A percentile compares a stretch with the other conserved stretches of the same genome.
phyloP scores from a whole-genome alignment of 2,329 filamentous ascomycete genomes.

The Phialophora expanda region DNA sequence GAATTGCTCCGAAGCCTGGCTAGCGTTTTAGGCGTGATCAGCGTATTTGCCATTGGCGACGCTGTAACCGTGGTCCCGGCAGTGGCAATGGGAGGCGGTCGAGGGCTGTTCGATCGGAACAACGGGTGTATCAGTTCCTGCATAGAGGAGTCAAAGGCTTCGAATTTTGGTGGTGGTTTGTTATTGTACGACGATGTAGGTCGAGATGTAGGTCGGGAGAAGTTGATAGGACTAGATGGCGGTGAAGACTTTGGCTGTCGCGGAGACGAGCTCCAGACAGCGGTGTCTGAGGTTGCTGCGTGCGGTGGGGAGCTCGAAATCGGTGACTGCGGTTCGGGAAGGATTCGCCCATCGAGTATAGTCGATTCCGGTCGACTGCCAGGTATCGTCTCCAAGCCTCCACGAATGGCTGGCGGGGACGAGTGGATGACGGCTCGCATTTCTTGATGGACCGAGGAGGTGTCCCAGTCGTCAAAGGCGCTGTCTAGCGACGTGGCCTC shows the following conservation, averaged over 20 bases:
- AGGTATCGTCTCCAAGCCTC: constrained; percentile 38
- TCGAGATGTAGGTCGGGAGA: constrained; percentile 39
- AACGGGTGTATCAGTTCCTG: constrained; percentile 64
- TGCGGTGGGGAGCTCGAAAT: constrained; percentile 30
- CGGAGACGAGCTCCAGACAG: constrained; percentile 34
- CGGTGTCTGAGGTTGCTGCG: constrained; percentile 32
- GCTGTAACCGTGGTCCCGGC: constrained; percentile 62
- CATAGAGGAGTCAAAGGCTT: constrained; percentile 38
- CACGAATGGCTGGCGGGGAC: constrained; percentile 35
- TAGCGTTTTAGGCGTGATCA: constrained; percentile 51
- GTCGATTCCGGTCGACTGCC: constrained; percentile 39
- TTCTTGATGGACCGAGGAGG: constrained; percentile 38
- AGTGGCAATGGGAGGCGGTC: constrained; percentile 57
- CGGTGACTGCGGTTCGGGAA: constrained; percentile 31
- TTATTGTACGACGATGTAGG: constrained; percentile 21
- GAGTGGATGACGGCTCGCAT: constrained; percentile 38
- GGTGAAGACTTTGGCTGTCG: constrained; percentile 35
- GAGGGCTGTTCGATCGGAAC: constrained; percentile 60
- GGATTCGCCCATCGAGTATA: constrained; percentile 37
- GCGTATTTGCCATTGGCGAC: constrained; percentile 60
- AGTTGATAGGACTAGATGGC: constrained; percentile 40
- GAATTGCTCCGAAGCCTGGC: constrained; percentile 43
- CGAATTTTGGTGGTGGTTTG: constrained; percentile 18
- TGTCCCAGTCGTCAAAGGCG: constrained; percentile 40
- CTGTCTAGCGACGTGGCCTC: constrained; percentile 36